Conservation (phyloP, 768 basidiomycete genomes). For the Termitomyces sp. region DNA sequence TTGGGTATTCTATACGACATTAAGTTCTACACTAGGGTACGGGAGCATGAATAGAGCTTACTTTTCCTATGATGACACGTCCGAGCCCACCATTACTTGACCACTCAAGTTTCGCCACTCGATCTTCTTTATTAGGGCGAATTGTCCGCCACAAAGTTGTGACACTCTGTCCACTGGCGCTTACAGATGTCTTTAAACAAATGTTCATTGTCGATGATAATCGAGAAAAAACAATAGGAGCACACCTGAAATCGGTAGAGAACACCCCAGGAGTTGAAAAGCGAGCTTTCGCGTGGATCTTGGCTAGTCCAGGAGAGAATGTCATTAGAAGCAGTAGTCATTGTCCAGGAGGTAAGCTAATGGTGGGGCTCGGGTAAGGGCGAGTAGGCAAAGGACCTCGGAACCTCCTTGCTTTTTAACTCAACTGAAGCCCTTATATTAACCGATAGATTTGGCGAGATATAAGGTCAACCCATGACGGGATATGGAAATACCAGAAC, state of each 20-base stretch:
- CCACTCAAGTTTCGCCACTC: slow-evolving; percentile 88
- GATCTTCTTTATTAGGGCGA: slow-evolving; percentile 83
- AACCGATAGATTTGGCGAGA: slow-evolving; percentile 49
- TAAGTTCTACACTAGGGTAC: slow-evolving; percentile 21
- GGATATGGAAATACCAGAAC: slow-evolving; percentile 49
- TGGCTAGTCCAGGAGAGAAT: slow-evolving; percentile 86
- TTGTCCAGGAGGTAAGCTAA: slow-evolving; percentile 30
- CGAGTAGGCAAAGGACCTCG: slow-evolving; percentile 23
- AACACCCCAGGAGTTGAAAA: slow-evolving; percentile 81
- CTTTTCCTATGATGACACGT: slow-evolving; percentile 84
- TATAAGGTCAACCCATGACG: slow-evolving; percentile 23
- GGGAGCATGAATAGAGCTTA: slow-evolving; percentile 27
- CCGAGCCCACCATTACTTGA: slow-evolving; percentile 79
- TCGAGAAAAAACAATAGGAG: slow-evolving; percentile 16
- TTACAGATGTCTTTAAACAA: slow-evolving; percentile 58
- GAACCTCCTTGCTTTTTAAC: slow-evolving; percentile 26
- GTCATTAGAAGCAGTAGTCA: slow-evolving; percentile 59
- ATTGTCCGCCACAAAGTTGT: slow-evolving; percentile 82
- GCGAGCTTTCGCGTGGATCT: slow-evolving; percentile 78
- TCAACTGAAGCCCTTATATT: slow-evolving; percentile 53
- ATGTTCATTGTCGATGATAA: slow-evolving; percentile 25
- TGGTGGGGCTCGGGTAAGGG: slow-evolving; percentile 25
- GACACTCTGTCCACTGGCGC: slow-evolving; percentile 61
- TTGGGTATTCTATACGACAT: slow-evolving; percentile 57
- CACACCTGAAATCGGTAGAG: slow-evolving; percentile 79